A percentile compares a stretch with the other conserved stretches of the same genome.
These are phyloP conservation scores for Schizosaccharomyces pombe DNA, from an alignment of 805 yeast genomes.

Conservation along the genomic window DNA sequence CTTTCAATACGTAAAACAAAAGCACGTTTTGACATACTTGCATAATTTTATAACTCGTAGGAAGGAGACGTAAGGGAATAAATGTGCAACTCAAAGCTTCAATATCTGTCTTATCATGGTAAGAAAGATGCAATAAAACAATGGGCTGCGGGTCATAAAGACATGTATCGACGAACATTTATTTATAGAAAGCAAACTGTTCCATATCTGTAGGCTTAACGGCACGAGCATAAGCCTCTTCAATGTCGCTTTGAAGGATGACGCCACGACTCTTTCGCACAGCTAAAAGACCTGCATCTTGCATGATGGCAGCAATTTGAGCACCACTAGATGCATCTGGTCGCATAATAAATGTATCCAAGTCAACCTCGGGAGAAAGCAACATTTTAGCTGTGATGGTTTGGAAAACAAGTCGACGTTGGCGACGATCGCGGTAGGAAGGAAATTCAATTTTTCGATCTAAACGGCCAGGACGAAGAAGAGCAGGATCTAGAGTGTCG, in stretches of 20 bases:
- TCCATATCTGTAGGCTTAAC: conserved; percentile 94
- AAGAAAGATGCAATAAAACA: no score
- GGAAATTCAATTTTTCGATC: conserved; percentile 98
- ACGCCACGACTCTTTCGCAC: conserved; percentile 95
- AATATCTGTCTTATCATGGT: no score
- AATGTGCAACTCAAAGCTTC: no score
- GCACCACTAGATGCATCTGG: conserved; percentile 94
- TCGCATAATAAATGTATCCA: conserved; percentile 81
- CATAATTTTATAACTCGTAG: no score
- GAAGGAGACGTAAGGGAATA: no score
- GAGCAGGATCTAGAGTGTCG: conserved; percentile 96
- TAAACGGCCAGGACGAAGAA: conserved; percentile 92
- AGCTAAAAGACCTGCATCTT: conserved; percentile 97
- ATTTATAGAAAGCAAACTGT: conserved; percentile 92
- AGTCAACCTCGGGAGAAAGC: conserved; percentile 88
- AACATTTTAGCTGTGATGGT: conserved; percentile 96
- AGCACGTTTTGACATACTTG: no score
- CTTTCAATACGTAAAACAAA: no score
- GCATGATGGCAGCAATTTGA: conserved; percentile 96
- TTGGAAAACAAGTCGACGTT: conserved; percentile 83
- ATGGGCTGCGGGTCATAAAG: background rate
- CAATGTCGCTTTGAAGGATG: conserved; percentile 84
- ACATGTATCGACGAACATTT: conserved; percentile 7
- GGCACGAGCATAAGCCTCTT: conserved; percentile 92
- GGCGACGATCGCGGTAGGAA: conserved; percentile 85